phyloP scores from a whole-genome alignment of 495 filamentous ascomycete genomes.

The Penicillium bovifimosum region DNA sequence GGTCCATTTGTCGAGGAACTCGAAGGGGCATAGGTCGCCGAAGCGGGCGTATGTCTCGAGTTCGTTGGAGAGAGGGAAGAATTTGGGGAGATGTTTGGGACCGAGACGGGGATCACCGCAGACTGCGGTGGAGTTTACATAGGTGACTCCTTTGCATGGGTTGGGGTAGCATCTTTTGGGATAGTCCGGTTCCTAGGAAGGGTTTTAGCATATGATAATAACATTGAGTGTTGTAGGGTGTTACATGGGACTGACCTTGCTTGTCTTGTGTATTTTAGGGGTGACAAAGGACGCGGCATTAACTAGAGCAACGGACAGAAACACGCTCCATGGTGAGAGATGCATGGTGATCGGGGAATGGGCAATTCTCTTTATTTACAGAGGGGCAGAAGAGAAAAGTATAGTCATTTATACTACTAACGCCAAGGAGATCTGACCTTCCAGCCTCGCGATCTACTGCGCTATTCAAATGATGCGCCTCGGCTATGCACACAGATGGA shows the following conservation, averaged over 20 bases:
- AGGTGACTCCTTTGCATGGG: slow-evolving; percentile 38
- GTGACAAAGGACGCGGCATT: not conserved
- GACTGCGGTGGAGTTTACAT: slow-evolving; percentile 33
- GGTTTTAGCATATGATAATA: not conserved
- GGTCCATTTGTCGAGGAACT: slow-evolving; percentile 44
- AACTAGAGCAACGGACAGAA: not conserved
- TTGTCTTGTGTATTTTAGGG: not conserved
- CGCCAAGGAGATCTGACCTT: not conserved
- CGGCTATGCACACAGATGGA: not conserved
- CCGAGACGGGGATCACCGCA: slow-evolving; percentile 51
- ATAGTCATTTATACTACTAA: not conserved
- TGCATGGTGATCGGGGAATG: not conserved
- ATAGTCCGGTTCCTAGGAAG: slow-evolving; percentile 2
- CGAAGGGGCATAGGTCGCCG: slow-evolving; percentile 41
- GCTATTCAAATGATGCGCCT: not conserved
- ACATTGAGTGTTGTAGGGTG: not conserved
- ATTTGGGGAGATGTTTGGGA: slow-evolving; percentile 35
- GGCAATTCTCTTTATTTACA: not conserved
- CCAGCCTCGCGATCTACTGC: not conserved
- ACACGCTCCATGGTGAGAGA: not conserved
- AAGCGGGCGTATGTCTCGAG: slow-evolving; percentile 43
- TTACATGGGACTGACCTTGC: not conserved
- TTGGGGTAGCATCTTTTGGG: slow-evolving; percentile 18
- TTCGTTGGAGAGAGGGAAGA: slow-evolving; percentile 33
- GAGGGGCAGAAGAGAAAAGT: not conserved